Conservation (phyloP, 1,284 basidiomycete species). For the Pseudomicrostroma phylloplanum region DNA sequence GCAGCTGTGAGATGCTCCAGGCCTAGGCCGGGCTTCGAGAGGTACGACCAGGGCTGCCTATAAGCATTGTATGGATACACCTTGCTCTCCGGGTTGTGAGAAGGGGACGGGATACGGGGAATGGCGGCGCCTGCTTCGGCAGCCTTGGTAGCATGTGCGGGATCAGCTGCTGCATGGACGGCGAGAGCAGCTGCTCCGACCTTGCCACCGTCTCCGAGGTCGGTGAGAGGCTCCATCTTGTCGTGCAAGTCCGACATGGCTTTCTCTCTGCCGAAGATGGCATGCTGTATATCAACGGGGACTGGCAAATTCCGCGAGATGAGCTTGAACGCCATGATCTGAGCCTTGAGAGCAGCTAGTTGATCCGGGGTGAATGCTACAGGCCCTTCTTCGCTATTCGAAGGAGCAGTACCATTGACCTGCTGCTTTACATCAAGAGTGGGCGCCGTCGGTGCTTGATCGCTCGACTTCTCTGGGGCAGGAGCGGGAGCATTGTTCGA, state of each 20-base stretch:
- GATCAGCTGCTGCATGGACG: slow-evolving; percentile 60
- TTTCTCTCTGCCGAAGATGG: slow-evolving; percentile 55
- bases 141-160: slow-evolving; percentile 46
- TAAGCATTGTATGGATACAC: slow-evolving; percentile 97
- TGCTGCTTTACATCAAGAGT: background rate
- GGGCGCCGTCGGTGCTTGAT: background rate
- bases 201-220: slow-evolving; percentile 64
- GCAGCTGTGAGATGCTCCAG: slow-evolving; percentile 54
- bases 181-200: slow-evolving; percentile 65
- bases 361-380: slow-evolving; percentile 65
- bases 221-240: slow-evolving; percentile 56
- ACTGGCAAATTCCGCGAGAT: slow-evolving; percentile 72
- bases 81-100: slow-evolving; percentile 67
- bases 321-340: slow-evolving; percentile 83
- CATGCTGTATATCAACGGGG: slow-evolving; percentile 71
- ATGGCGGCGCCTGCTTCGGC: slow-evolving; percentile 18
- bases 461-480: slow-evolving; percentile 4
- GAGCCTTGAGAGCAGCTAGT: slow-evolving; percentile 73
- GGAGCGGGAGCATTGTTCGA: slow-evolving; percentile 8
- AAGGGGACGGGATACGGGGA: slow-evolving; percentile 28
- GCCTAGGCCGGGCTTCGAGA: slow-evolving; percentile 44
- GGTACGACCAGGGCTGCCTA: slow-evolving; percentile 68
- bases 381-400: slow-evolving; percentile 57
- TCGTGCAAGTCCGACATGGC: slow-evolving; percentile 30
- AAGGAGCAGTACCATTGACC: slow-evolving; percentile 22